Conservation (phyloP, 2,329 filamentous ascomycete species). For the Claviceps digitariae region DNA sequence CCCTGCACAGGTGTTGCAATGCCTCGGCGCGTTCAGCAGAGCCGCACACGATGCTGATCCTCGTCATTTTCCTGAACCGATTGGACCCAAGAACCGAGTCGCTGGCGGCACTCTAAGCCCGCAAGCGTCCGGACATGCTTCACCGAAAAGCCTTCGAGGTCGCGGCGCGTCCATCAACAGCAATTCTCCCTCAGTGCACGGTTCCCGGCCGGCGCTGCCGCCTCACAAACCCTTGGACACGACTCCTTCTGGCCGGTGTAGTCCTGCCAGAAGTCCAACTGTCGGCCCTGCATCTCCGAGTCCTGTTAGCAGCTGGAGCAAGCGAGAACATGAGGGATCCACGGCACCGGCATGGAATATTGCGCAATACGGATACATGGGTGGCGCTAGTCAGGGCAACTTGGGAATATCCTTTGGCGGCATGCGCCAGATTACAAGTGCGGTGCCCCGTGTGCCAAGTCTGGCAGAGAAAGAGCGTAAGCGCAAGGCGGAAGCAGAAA, state of each 20-base stretch:
- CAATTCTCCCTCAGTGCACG: slow-evolving; percentile 40
- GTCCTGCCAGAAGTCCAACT: slow-evolving; percentile 45
- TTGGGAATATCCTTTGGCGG: slow-evolving; percentile 87
- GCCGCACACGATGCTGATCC: slow-evolving; percentile 66
- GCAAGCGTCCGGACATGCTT: slow-evolving; percentile 44
- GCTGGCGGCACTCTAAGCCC: slow-evolving; percentile 42
- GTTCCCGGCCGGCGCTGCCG: slow-evolving; percentile 26
- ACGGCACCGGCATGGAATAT: slow-evolving; percentile 96
- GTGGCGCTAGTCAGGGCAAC: slow-evolving; percentile 90
- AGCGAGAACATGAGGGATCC: slow-evolving; percentile 61
- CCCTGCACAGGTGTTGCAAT: slow-evolving; percentile 89
- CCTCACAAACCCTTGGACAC: slow-evolving; percentile 38
- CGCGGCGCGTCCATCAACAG: slow-evolving; percentile 43
- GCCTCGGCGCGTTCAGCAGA: slow-evolving; percentile 80
- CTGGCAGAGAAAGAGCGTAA: slow-evolving; percentile 71
- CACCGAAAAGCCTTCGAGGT: slow-evolving; percentile 31
- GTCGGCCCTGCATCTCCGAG: slow-evolving; percentile 36
- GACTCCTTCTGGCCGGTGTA: slow-evolving; percentile 38
- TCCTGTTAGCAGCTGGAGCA: slow-evolving; percentile 79
- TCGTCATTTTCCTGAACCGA: slow-evolving; percentile 55
- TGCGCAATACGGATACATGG: slow-evolving; percentile 96
- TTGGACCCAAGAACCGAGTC: slow-evolving; percentile 56
- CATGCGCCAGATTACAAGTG: slow-evolving; percentile 80
- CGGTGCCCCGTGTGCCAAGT: slow-evolving; percentile 65
- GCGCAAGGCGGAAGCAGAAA: slow-evolving; percentile 46